These are phyloP conservation scores for Udeniomyces megalosporus DNA, from an alignment of 768 basidiomycete genomes.

Conservation along the genomic window DNA sequence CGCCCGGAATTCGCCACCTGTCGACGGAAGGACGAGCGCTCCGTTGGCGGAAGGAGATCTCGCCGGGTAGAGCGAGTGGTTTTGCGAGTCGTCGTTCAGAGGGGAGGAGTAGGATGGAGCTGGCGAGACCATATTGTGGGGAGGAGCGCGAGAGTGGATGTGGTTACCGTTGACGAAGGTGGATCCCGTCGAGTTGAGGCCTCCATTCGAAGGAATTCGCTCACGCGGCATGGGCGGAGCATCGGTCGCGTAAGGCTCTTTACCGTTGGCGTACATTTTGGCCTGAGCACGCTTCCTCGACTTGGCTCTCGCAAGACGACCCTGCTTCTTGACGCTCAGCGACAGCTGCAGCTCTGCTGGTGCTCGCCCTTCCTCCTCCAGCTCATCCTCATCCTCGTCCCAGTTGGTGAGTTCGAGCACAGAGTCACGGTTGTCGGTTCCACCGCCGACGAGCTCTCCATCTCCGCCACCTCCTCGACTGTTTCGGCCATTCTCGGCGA, in stretches of 20 bases:
- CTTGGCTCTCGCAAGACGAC: constrained; percentile 41
- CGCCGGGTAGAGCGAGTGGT: background rate
- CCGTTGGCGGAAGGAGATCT: background rate
- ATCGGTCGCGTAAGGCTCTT: too few species aligned
- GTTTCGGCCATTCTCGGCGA: background rate
- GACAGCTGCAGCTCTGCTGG: constrained; percentile 45
- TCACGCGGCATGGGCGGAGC: background rate
- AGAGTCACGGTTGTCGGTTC: constrained; percentile 30
- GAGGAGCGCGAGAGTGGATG: background rate
- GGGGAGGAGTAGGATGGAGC: background rate
- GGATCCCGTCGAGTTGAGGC: background rate
- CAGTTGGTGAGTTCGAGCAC: constrained; percentile 54
- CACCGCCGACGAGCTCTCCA: constrained; percentile 19
- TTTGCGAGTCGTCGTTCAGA: background rate
- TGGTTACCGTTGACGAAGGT: background rate
- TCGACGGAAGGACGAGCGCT: background rate
- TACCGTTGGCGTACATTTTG: too few species aligned
- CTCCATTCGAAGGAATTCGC: background rate
- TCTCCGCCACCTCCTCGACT: background rate
- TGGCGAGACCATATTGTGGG: background rate
- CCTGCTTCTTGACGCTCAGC: constrained; percentile 42
- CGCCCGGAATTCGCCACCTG: too few species aligned
- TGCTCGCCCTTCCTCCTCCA: constrained; percentile 38
- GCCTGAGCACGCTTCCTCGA: constrained; percentile 27
- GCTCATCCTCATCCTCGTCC: constrained; percentile 44